Conservation (phyloP, 1,284 basidiomycete species). For the Thecaphora thlaspeos region DNA sequence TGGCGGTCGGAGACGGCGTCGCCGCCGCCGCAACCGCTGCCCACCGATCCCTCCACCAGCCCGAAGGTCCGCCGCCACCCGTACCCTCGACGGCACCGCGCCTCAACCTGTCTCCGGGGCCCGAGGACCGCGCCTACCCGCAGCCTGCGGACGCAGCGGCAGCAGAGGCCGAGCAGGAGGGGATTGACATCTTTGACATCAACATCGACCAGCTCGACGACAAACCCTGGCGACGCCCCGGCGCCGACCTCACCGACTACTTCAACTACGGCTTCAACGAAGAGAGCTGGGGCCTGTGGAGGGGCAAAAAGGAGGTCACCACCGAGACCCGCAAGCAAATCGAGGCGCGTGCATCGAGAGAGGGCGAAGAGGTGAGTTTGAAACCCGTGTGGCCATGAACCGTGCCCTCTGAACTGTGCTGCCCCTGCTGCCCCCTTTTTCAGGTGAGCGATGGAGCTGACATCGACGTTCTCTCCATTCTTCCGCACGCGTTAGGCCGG, state of each 20-base stretch:
- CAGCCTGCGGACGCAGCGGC: conserved; percentile 53
- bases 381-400: too few relatives aligned
- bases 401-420: too few relatives aligned
- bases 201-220: conserved; percentile 74
- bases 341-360: conserved; percentile 31
- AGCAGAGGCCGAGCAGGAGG: conserved; percentile 51
- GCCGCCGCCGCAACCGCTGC: conserved; percentile 6
- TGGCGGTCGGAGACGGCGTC: conserved; percentile 5
- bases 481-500: too few relatives aligned
- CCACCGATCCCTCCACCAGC: neutral
- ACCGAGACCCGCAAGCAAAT: conserved; percentile 70
- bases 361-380: neutral
- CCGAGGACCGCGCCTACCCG: conserved; percentile 45
- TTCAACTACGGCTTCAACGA: conserved; percentile 99
- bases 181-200: conserved; percentile 72
- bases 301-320: conserved; percentile 77
- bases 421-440: too few relatives aligned
- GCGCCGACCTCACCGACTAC: conserved; percentile 92
- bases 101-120: conserved; percentile 37
- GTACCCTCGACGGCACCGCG: conserved; percentile 43
- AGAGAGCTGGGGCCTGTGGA: conserved; percentile 87
- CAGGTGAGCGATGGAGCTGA: too few relatives aligned
- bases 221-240: conserved; percentile 89
- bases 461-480: too few relatives aligned
- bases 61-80: conserved; percentile 48